These are phyloP conservation scores for Kockovaella imperatae DNA, from an alignment of 768 basidiomycete genomes.

Conservation along the genomic window DNA sequence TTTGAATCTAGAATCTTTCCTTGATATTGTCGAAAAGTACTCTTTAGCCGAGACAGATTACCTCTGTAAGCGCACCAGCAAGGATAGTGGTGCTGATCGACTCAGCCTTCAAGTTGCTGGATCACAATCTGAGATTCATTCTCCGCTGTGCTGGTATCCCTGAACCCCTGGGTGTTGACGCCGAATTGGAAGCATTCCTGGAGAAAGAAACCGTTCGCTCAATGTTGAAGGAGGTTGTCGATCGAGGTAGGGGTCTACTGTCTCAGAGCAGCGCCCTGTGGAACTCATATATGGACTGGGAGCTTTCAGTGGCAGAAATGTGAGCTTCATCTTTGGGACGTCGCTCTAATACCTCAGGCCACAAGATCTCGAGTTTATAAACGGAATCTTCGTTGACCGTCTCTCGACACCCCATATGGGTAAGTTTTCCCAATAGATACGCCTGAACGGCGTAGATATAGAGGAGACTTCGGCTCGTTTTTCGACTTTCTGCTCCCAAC, in stretches of 20 bases:
- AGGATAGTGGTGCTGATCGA: slow-evolving; percentile 6
- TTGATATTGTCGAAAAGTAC: slow-evolving; percentile 24
- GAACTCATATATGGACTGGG: slow-evolving; percentile 33
- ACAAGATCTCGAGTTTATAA: slow-evolving; percentile 11
- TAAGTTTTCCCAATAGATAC: slow-evolving; percentile 5
- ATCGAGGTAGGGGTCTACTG: slow-evolving; percentile 9
- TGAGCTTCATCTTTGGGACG: slow-evolving; percentile 2
- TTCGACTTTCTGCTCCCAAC: slow-evolving; percentile 77
- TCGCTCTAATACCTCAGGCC: background rate
- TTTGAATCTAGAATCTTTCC: slow-evolving; percentile 23
- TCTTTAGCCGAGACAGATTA: slow-evolving; percentile 35
- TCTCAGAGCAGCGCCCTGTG: slow-evolving; percentile 27
- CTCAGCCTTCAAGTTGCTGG: too few relatives aligned
- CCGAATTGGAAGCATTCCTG: slow-evolving; percentile 67
- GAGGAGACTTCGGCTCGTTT: slow-evolving; percentile 78
- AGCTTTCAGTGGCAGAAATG: slow-evolving; percentile 11
- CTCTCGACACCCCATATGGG: slow-evolving; percentile 22
- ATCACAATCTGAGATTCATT: slow-evolving; percentile 25
- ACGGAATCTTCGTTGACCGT: slow-evolving; percentile 22
- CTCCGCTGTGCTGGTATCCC: slow-evolving; percentile 4
- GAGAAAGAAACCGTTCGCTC: slow-evolving; percentile 54
- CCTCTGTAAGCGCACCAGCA: slow-evolving; percentile 18
- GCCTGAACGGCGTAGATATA: slow-evolving; percentile 50
- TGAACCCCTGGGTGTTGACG: slow-evolving; percentile 47
- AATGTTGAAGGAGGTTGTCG: slow-evolving; percentile 15